Evolutionary conservation across 768 basidiomycete genomes (phyloP).

Genomic region (Amanita phalloides): DNA sequence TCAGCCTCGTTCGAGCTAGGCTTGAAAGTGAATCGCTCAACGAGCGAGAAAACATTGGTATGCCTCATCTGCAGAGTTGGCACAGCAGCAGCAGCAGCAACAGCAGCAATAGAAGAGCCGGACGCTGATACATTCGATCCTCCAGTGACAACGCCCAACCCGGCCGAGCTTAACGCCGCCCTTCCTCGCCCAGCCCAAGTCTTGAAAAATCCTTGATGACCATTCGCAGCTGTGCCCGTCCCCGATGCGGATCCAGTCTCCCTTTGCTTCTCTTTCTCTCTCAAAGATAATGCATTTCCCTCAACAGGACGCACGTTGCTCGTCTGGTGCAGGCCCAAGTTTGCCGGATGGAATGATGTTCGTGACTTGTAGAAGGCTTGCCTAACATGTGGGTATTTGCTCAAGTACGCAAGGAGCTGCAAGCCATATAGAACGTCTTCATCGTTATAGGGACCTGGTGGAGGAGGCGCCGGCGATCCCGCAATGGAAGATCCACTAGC

Average conservation of each 20-base stretch:
- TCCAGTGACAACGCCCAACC: background rate
- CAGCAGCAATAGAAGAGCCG: background rate
- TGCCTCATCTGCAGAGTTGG: slow-evolving; percentile 28
- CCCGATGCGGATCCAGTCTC: slow-evolving; percentile 5
- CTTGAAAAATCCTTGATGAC: slow-evolving; percentile 30
- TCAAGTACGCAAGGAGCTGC: slow-evolving; percentile 91
- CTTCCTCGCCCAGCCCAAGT: slow-evolving; percentile 32
- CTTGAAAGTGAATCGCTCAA: slow-evolving; percentile 93
- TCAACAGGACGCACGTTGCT: slow-evolving; percentile 10
- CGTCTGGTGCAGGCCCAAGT: slow-evolving; percentile 24
- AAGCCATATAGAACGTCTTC: slow-evolving; percentile 88
- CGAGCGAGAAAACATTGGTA: slow-evolving; percentile 92
- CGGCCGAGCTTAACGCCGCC: slow-evolving; percentile 11
- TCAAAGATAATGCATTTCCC: background rate
- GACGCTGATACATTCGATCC: background rate
- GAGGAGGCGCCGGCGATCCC: slow-evolving; percentile 5
- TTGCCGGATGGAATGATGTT: slow-evolving; percentile 73
- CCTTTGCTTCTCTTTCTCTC: slow-evolving; percentile 11
- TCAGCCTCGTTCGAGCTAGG: slow-evolving; percentile 76
- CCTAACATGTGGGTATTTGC: slow-evolving; percentile 95
- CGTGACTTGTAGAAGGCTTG: slow-evolving; percentile 91
- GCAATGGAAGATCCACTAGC: slow-evolving; percentile 2
- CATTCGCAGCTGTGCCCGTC: slow-evolving; percentile 2
- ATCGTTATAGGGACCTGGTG: slow-evolving; percentile 71
- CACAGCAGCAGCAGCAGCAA: slow-evolving; percentile 11